phyloP scores from a whole-genome alignment of 192 early-diverging fungal species.

The Backusella mclennaniae region DNA sequence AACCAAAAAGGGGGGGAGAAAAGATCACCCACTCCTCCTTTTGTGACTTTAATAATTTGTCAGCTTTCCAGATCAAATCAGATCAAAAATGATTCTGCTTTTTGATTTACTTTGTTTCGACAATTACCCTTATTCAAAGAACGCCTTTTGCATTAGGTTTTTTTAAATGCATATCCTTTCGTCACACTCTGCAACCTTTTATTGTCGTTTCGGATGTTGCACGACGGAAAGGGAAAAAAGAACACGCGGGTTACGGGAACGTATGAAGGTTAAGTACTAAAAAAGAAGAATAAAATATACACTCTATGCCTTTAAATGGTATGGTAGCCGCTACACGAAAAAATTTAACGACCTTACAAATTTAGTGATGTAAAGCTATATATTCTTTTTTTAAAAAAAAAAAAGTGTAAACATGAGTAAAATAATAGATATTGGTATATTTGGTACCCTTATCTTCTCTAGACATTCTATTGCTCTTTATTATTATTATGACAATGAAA shows the following conservation, averaged over 20 bases:
- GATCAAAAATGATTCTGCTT: not conserved
- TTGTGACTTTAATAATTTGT: not conserved
- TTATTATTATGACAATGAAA: not conserved
- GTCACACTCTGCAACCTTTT: not conserved
- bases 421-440: not conserved
- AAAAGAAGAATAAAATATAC: not conserved
- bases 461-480: not conserved
- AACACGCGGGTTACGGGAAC: not conserved
- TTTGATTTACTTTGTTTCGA: not conserved
- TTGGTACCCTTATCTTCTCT: not conserved
- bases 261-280: not conserved
- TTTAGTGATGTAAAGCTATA: not conserved
- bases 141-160: not conserved
- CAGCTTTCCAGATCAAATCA: not conserved
- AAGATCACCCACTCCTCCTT: not conserved
- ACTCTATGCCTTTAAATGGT: not conserved
- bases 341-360: not conserved
- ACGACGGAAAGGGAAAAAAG: slow-evolving; percentile 1
- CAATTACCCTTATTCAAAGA: not conserved
- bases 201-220: not conserved
- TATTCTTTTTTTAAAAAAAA: not conserved
- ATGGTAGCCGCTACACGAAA: not conserved
- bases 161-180: not conserved
- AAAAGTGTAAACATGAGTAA: not conserved
- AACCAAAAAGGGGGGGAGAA: not conserved